Percentiles rank a stretch among this genome's conserved stretches.
phyloP scores from a whole-genome alignment of 345 rosid genomes.

The Lagerstroemia speciosa region DNA sequence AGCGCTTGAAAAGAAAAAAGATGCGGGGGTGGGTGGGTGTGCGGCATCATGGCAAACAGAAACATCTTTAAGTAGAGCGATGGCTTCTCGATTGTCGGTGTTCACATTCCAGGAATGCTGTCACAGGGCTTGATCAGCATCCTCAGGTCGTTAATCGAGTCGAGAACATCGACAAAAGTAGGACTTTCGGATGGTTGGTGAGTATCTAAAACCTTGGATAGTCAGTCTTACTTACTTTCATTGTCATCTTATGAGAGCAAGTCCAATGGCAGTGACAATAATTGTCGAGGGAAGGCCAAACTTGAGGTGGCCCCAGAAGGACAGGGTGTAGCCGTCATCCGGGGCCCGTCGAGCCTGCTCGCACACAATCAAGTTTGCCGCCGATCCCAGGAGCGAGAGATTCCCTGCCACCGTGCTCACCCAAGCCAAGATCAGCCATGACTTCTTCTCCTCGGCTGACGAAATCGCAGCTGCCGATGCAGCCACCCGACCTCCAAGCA shows the following conservation, averaged over 20 bases:
- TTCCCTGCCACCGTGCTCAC: conserved; percentile 83
- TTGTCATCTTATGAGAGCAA: not conserved
- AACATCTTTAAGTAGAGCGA: too few relatives aligned
- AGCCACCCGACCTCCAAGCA: conserved; percentile 68
- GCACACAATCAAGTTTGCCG: conserved; percentile 81
- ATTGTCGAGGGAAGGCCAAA: conserved; percentile 77
- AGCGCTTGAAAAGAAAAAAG: too few relatives aligned
- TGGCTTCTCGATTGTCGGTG: too few relatives aligned
- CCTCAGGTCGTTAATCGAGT: too few relatives aligned
- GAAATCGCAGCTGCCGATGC: conserved; percentile 60
- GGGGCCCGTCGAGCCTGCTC: conserved; percentile 69
- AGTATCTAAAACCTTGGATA: too few relatives aligned
- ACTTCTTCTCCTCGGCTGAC: conserved; percentile 51
- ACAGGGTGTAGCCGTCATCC: conserved; percentile 37
- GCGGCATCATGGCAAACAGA: too few relatives aligned
- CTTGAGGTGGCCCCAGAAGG: conserved; percentile 65
- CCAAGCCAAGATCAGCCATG: conserved; percentile 82
- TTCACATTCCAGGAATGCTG: too few relatives aligned
- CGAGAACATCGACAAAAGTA: too few relatives aligned
- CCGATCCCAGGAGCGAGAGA: conserved; percentile 74
- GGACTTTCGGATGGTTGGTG: too few relatives aligned
- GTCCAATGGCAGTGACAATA: conserved; percentile 33
- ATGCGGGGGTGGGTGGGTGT: too few relatives aligned
- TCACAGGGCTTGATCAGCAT: too few relatives aligned
- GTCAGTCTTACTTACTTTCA: too few relatives aligned